Evolutionary conservation across 805 yeast genomes (phyloP), one percentile per base, ranked within the genome.

Genomic region (Clavispora santaluciae): DNA sequence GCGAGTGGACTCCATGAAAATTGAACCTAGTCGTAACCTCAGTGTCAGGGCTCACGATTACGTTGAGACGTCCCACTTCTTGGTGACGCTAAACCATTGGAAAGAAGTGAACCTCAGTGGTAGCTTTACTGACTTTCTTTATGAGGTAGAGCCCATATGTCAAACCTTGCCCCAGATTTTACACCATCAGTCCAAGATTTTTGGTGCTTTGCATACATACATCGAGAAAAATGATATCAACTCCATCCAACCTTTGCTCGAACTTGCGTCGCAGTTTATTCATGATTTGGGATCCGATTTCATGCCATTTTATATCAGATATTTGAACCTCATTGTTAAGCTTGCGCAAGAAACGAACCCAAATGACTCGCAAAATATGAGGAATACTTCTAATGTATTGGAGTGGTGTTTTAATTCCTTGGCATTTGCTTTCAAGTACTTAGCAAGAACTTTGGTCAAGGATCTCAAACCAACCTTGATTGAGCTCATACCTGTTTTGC

Each of bases 251-350:
- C 91, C 98, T 3, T 57, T 87, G 22, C 61, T 88, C 38, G 99
- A 93, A 57, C 57, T 67, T 40, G 59, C 89, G 18, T 77, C 95
- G 0, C 95, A 89, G 55, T 83, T 93, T 52, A 81, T 89, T 30
- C 96, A 87, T 53, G 99, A 91, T 66, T 66, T 91, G 46, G 97
- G 96, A 8, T 83, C 91, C 2, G 98, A 91, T 51, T 93, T 90
- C 55, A 74, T 88, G 68, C 77, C 76, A 7, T 88, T 68, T 54
- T 89, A 87, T 55, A 65, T 65, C 2, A 57, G 63, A 20, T 63
- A 88, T 1, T 62, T 91, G 35, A 49, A 54, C 0, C 50, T 75
- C 18, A 69, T 90, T 31, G 74, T 73, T 4, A 58, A 65, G 0
- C 56, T 86, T 42, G 70, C 78, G 0, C 38, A 59, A 40, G 50